Base-by-base conservation (phyloP, 441 rosid species). In the Melianthus villosus region DNA sequence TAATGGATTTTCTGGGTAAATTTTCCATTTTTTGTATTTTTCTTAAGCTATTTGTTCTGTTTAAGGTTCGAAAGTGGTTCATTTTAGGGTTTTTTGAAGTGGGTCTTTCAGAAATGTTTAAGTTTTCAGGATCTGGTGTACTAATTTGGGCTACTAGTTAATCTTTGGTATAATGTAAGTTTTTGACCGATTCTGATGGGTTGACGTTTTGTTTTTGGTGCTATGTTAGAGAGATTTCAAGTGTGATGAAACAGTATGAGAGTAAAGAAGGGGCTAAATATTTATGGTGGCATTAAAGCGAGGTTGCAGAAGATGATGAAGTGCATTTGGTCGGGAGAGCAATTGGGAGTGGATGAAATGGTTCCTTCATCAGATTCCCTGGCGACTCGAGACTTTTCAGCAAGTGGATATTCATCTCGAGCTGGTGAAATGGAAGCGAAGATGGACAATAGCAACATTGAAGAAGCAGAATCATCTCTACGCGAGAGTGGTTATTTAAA, bases 401-500 rank as follows among this genome's bases (percentile, higher is more conserved):
- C 59, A 25, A 68, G 68, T 34, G 82, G 79, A 12, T 72, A 53
- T 67, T 74, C 87, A 0, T 72, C 82, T 42, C 61, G 75, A 38
- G 57, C 80, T 27, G 78, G 65, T 25, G 82, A 75, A 36, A 35
- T 42, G 28, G 79, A 72, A 27, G 6, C 60, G 22, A 78, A 69
- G 63, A 45, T 59, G 41, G 87, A 78, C 31, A 69, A 54, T 39
- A 75, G 80, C 59, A 78, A 75, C 42, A 78, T 78, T 27, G 89
- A 78, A 44, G 82, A 78, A 66, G 89, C 89, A 1, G 89, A 78
- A 60, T 69, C 78, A 22, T 63, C 83, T 38, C 80, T 78, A 41
- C 80, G 89, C 2, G 89, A 78, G 53, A 78, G 80, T 15, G 78
- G 80, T 43, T 75, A 59, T 49, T 69, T 78, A 35, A 78, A 75